Percentiles rank a stretch among this genome's conserved stretches.
Evolutionary conservation across 1,284 basidiomycete genomes (phyloP).

Genomic region (Sporisorium graminicola): DNA sequence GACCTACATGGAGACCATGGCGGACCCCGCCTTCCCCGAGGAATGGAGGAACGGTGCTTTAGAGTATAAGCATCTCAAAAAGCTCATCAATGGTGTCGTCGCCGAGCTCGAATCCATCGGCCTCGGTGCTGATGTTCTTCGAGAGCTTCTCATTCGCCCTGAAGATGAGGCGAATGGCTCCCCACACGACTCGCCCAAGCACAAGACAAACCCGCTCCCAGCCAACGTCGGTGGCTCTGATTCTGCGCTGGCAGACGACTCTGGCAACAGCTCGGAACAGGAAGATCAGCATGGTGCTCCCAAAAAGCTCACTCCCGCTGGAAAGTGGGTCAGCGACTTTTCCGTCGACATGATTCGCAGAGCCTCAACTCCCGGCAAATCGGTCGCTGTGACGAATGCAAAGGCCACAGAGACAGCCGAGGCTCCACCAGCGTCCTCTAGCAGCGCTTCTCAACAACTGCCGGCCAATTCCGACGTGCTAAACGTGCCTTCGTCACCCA

Average conservation of each 20-base stretch:
- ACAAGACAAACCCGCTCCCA: conserved; percentile 16
- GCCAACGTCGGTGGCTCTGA: conserved; percentile 22
- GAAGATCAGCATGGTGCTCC: conserved; percentile 6
- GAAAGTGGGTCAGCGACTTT: conserved; percentile 49
- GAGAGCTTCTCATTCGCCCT: conserved; percentile 71
- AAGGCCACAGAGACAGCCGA: not conserved
- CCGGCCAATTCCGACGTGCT: conserved; percentile 12
- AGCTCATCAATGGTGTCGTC: conserved; percentile 88
- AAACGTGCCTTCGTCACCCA: conserved; percentile 15
- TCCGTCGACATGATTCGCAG: conserved; percentile 45
- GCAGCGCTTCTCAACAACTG: not conserved
- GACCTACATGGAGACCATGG: conserved; percentile 79
- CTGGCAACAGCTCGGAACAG: conserved; percentile 41
- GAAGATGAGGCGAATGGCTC: conserved; percentile 21
- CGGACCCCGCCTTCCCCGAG: conserved; percentile 76
- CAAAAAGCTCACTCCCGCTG: conserved; percentile 39
- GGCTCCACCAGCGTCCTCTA: not conserved
- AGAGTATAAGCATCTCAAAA: conserved; percentile 92
- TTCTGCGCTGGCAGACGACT: conserved; percentile 39
- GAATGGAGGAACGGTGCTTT: conserved; percentile 83
- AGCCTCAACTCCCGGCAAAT: conserved; percentile 19
- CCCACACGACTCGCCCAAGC: conserved; percentile 8
- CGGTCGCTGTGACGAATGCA: not conserved
- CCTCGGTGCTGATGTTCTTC: conserved; percentile 76
- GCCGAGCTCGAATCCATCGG: conserved; percentile 84